These are phyloP conservation scores for Lycium ferocissimum DNA, from an alignment of 257 asterid genomes.

Conservation along the genomic window DNA sequence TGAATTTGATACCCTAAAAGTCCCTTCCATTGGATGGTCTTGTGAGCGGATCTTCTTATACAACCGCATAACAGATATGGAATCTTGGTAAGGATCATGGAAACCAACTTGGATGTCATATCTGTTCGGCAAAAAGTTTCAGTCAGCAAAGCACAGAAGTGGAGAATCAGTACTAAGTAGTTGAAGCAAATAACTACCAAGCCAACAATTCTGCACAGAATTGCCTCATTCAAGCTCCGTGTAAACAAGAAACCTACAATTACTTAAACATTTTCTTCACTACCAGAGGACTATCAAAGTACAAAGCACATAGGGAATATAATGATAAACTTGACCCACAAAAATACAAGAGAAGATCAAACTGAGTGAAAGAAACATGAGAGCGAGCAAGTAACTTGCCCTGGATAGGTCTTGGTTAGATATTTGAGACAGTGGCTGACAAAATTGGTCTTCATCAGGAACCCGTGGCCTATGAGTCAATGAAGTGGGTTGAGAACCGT, in stretches of 20 bases:
- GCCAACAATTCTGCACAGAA: background rate
- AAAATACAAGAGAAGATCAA: constrained; percentile 16
- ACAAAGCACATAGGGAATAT: background rate
- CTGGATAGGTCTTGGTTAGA: constrained; percentile 58
- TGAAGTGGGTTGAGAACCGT: too few relatives aligned
- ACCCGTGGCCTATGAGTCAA: too few relatives aligned
- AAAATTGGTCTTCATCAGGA: constrained; percentile 56
- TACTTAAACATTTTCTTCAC: background rate
- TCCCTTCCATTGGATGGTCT: constrained; percentile 43
- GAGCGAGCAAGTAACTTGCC: constrained; percentile 47
- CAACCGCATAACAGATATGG: constrained; percentile 57
- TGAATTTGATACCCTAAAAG: constrained; percentile 30
- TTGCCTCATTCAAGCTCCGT: constrained; percentile 20
- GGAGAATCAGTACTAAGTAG: background rate
- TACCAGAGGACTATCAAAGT: background rate
- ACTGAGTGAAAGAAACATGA: background rate
- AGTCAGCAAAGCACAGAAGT: background rate
- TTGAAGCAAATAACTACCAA: background rate
- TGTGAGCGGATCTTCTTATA: constrained; percentile 55
- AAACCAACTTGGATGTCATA: constrained; percentile 53
- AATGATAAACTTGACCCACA: background rate
- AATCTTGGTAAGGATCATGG: constrained; percentile 61
- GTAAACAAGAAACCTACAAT: background rate
- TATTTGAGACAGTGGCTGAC: constrained; percentile 66
- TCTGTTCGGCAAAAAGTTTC: constrained; percentile 40